Evolutionary conservation across 306 rosid genomes (phyloP).

Genomic region (Mimosa pudica): DNA sequence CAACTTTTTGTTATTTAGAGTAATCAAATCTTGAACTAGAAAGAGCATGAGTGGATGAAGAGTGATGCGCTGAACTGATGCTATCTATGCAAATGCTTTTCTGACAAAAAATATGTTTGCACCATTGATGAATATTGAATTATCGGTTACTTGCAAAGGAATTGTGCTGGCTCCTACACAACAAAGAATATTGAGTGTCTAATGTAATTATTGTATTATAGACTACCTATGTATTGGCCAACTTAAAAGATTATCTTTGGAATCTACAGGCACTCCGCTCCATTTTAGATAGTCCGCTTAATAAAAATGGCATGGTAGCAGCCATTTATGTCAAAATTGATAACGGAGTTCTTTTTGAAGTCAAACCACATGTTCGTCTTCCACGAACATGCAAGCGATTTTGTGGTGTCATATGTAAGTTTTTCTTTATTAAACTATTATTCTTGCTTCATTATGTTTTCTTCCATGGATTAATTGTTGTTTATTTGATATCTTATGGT

Average conservation of each 20-base stretch:
- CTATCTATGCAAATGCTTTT: not conserved
- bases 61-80: not conserved
- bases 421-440: not conserved
- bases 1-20: not conserved
- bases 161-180: not conserved
- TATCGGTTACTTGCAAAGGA: not conserved
- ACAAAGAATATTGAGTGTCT: too few relatives aligned
- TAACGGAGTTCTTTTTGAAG: slow-evolving; percentile 41
- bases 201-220: not conserved
- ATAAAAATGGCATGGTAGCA: slow-evolving; percentile 44
- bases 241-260: not conserved
- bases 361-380: slow-evolving; percentile 47
- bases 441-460: not conserved
- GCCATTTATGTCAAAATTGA: slow-evolving; percentile 7
- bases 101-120: not conserved
- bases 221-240: not conserved
- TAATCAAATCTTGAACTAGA: not conserved
- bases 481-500: not conserved
- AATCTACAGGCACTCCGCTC: slow-evolving; percentile 32
- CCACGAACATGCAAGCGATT: slow-evolving; percentile 43
- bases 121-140: not conserved
- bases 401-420: slow-evolving; percentile 47
- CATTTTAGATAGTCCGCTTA: slow-evolving; percentile 44
- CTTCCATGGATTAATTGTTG: not conserved
- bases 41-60: not conserved